These are phyloP conservation scores for Simplicillium aogashimaense DNA, from an alignment of 2,329 filamentous ascomycete species.

Conservation along the genomic window DNA sequence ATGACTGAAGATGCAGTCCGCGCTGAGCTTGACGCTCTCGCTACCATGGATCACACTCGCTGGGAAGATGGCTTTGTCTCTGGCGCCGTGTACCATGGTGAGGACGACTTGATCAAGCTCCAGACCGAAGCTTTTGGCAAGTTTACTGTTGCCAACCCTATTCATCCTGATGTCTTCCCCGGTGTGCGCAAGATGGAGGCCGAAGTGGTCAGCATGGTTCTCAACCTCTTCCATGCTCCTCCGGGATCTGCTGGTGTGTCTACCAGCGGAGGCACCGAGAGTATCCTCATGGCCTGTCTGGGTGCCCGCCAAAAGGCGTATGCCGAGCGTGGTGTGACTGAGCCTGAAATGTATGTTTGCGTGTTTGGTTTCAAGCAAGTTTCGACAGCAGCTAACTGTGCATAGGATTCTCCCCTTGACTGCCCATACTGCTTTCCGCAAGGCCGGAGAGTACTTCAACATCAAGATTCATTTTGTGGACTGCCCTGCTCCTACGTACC, in stretches of 20 bases:
- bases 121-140: slow-evolving; percentile 90
- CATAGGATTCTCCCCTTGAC: slow-evolving; percentile 84
- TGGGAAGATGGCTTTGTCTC: slow-evolving; percentile 97
- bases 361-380: slow-evolving; percentile 4
- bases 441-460: slow-evolving; percentile 90
- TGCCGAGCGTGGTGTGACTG: slow-evolving; percentile 73
- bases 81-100: slow-evolving; percentile 93
- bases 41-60: slow-evolving; percentile 81
- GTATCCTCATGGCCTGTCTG: slow-evolving; percentile 90
- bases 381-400: too few relatives aligned
- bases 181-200: slow-evolving; percentile 99
- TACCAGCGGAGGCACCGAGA: slow-evolving; percentile 90
- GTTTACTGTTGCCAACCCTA: slow-evolving; percentile 92
- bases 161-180: slow-evolving; percentile 96
- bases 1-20: slow-evolving; percentile 71
- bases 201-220: slow-evolving; percentile 91
- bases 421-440: slow-evolving; percentile 91
- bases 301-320: slow-evolving; percentile 84
- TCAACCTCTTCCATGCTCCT: slow-evolving; percentile 82
- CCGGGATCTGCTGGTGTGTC: slow-evolving; percentile 77
- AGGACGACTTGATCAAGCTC: slow-evolving; percentile 67
- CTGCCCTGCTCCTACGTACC: slow-evolving; percentile 77
- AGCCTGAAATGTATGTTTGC: slow-evolving; percentile 76
- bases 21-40: slow-evolving; percentile 68
- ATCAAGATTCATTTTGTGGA: slow-evolving; percentile 87